phyloP scores from a whole-genome alignment of 2,329 filamentous ascomycete species.

The Fusarium sp. region DNA sequence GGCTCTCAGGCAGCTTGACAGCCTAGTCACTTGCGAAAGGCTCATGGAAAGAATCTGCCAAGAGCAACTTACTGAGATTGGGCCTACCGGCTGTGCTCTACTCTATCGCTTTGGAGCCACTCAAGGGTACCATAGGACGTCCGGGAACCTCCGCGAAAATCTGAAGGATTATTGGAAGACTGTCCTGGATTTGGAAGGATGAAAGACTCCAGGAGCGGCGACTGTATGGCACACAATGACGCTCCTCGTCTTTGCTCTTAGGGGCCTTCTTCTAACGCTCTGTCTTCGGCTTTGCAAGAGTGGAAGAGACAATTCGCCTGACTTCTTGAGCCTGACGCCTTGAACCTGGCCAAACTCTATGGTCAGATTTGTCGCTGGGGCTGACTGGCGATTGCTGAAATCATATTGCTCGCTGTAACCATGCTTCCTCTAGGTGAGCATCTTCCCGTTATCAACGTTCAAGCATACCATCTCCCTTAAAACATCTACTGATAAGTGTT shows the following conservation, averaged over 20 bases:
- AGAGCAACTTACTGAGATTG: background rate
- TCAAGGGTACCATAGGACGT: background rate
- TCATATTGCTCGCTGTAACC: background rate
- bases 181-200: background rate
- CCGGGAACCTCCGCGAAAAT: background rate
- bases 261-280: background rate
- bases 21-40: background rate
- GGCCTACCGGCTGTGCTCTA: background rate
- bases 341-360: background rate
- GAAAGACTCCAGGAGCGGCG: background rate
- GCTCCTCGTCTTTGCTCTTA: background rate
- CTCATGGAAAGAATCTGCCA: background rate
- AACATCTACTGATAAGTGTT: background rate
- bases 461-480: background rate
- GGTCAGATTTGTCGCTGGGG: slow-evolving; percentile 3
- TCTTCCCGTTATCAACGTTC: background rate
- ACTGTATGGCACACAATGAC: slow-evolving; percentile 7
- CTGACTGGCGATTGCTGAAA: background rate
- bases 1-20: background rate
- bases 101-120: background rate
- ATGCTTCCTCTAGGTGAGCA: background rate
- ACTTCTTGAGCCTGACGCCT: background rate
- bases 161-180: background rate
- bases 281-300: background rate
- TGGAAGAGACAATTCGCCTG: background rate